Conservation (phyloP, 352 stramenopile species). For the Phytophthora macrochlamydospora region DNA sequence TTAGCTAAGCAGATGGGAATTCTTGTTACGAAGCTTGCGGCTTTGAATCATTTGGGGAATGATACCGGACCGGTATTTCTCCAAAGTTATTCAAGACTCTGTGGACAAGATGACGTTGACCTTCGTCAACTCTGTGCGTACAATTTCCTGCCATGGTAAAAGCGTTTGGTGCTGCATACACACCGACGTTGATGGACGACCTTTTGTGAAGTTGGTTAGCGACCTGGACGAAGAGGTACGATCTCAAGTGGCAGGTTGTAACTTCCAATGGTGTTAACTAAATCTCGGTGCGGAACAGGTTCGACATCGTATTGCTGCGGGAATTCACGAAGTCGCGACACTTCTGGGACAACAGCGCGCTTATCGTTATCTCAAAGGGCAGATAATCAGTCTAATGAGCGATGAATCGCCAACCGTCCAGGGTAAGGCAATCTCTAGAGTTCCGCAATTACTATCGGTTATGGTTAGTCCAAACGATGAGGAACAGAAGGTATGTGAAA, state of each 20-base stretch:
- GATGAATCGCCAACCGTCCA: conserved; percentile 70
- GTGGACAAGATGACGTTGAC: conserved; percentile 59
- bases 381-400: conserved; percentile 62
- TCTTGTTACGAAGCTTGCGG: conserved; percentile 69
- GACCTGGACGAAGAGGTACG: conserved; percentile 56
- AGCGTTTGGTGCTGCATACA: conserved; percentile 61
- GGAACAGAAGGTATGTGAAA: conserved; percentile 65
- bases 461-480: conserved; percentile 63
- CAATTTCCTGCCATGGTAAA: conserved; percentile 83
- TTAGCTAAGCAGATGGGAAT: conserved; percentile 62
- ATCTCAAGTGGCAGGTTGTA: neutral
- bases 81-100: conserved; percentile 67
- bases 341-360: conserved; percentile 66
- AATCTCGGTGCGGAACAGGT: conserved; percentile 33
- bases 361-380: conserved; percentile 64
- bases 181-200: conserved; percentile 74
- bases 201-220: conserved; percentile 63
- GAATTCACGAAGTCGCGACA: conserved; percentile 75
- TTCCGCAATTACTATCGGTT: conserved; percentile 53
- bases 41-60: conserved; percentile 59
- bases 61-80: conserved; percentile 59
- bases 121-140: conserved; percentile 71
- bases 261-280: neutral
- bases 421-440: conserved; percentile 59
- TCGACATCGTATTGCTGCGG: conserved; percentile 63